Evolutionary conservation across 1,284 basidiomycete genomes (phyloP), one percentile per base, ranked within the genome.

Genomic region (Boletus sp.): DNA sequence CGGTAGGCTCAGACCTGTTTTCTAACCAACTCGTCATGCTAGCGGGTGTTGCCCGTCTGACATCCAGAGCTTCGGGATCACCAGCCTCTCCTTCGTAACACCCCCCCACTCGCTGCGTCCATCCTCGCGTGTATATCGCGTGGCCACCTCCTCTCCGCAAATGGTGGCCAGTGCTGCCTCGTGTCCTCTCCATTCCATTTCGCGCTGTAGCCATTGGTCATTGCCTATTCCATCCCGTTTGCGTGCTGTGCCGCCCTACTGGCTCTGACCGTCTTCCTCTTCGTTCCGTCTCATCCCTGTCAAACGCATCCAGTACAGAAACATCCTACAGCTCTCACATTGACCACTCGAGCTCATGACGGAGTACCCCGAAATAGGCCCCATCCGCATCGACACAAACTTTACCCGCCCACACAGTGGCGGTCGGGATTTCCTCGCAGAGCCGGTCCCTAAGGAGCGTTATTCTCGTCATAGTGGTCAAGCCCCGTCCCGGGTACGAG

Each of bases 381-480:
- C 64, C 35, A 66, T 76, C 33, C 71, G 73, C 49, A 56, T 76
- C 44, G 74, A 73, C 52, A 73, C 74, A 17, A 72, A 58, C 52
- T 73, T 71, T 27, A 52, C 56, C 27, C 72, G 71, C 43, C 69
- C 73, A 51, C 64, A 64, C 31, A 76, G 68, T 38, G 61, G 61
- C 37, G 67, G 64, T 21, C 62, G 73, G 31, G 74, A 75, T 23
- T 76, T 65, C 40, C 61, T 66, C 21, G 57, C 56, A 43, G 74
- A 76, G 11, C 55, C 68, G 3, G 16, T 56, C 21, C 55, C 65
- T 28, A 74, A 60, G 46, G 72, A 72, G 31, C 68, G 71, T 23
- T 74, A 73, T 55, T 75, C 71, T 19, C 69, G 70, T 30, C 62
- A 73, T 17, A 72, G 72, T 8, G 50, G 63, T 31, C 74, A 76